phyloP scores from a whole-genome alignment of 192 early-diverging fungal genomes.

The Coemansia sp. region DNA sequence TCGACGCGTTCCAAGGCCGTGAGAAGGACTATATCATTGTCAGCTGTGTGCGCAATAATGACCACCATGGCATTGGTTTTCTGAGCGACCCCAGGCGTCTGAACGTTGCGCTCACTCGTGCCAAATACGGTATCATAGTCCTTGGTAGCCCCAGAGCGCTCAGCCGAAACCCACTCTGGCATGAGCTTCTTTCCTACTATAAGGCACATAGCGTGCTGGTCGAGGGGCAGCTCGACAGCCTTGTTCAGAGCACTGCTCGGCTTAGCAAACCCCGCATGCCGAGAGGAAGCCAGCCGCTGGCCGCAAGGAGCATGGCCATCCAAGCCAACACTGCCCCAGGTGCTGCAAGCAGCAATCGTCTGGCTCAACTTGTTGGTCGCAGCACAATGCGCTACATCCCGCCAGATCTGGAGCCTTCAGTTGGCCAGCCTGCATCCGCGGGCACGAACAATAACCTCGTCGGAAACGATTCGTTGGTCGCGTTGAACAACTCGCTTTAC shows the following conservation, averaged over 20 bases:
- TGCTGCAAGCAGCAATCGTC: slow-evolving; percentile 42
- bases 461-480: neutral
- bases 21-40: slow-evolving; percentile 99
- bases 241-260: slow-evolving; percentile 88
- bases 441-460: neutral
- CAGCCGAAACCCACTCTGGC: slow-evolving; percentile 92
- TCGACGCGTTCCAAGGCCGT: slow-evolving; percentile 99
- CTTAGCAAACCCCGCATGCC: slow-evolving; percentile 71
- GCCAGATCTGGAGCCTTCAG: slow-evolving; percentile 37
- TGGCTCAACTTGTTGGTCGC: slow-evolving; percentile 49
- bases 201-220: slow-evolving; percentile 88
- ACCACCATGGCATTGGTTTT: slow-evolving; percentile 95
- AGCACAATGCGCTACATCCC: slow-evolving; percentile 53
- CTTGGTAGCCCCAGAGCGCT: slow-evolving; percentile 95
- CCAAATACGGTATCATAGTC: slow-evolving; percentile 91
- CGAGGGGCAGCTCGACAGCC: slow-evolving; percentile 87
- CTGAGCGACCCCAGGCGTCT: slow-evolving; percentile 88
- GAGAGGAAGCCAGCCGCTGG: slow-evolving; percentile 38
- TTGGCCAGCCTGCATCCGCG: neutral
- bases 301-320: slow-evolving; percentile 31
- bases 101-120: slow-evolving; percentile 88
- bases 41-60: slow-evolving; percentile 95
- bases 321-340: slow-evolving; percentile 34
- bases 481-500: slow-evolving; percentile 29
- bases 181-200: slow-evolving; percentile 91